A percentile compares a stretch with the other conserved stretches of the same genome.
phyloP scores from a whole-genome alignment of 371 early-diverging fungal species.

The Blakeslea trispora region DNA sequence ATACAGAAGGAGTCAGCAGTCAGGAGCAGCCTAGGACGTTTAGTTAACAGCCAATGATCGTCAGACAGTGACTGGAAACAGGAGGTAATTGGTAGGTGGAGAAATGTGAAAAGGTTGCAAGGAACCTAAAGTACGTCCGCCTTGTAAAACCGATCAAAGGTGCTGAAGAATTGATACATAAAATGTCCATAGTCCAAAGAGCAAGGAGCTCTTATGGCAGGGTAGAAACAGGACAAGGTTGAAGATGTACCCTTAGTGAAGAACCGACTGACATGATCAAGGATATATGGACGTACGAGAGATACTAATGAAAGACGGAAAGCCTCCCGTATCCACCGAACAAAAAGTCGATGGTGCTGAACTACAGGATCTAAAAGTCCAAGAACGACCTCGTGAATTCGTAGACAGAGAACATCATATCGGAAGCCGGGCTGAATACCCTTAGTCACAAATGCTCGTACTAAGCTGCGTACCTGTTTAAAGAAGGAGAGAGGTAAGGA shows the following conservation, averaged over 20 bases:
- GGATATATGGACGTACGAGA: background rate
- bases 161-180: background rate
- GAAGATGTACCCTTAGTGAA: background rate
- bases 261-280: background rate
- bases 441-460: background rate
- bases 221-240: background rate
- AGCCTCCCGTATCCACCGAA: conserved; percentile 13
- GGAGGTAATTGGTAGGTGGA: background rate
- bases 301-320: background rate
- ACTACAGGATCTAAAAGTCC: conserved; percentile 13
- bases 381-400: background rate
- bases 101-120: background rate
- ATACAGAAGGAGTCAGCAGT: background rate
- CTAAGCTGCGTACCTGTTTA: background rate
- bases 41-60: background rate
- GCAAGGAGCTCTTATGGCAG: background rate
- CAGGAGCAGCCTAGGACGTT: background rate
- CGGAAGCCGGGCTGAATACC: background rate
- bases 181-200: background rate
- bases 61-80: background rate
- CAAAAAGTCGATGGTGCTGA: conserved; percentile 11
- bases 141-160: background rate
- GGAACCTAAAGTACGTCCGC: background rate
- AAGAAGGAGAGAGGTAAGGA: background rate
- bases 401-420: background rate